phyloP scores from a whole-genome alignment of 2,329 filamentous ascomycete species.

The Cryphonectria carpinicola region DNA sequence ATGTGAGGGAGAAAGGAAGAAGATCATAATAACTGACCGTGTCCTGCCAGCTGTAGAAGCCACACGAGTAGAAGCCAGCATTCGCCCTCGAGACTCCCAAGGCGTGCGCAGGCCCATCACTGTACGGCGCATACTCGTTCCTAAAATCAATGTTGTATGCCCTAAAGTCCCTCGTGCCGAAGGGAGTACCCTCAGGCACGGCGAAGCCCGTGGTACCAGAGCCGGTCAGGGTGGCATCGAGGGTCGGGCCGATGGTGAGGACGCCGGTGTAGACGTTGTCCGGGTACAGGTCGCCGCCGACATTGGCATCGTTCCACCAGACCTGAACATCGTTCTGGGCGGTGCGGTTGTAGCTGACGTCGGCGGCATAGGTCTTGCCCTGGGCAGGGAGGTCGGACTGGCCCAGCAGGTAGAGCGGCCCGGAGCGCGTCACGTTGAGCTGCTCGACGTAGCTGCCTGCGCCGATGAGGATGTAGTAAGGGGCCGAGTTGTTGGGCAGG shows the following conservation, averaged over 20 bases:
- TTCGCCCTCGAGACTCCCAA: constrained; percentile 66
- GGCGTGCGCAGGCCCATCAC: constrained; percentile 62
- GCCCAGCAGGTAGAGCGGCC: constrained; percentile 65
- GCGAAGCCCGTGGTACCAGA: constrained; percentile 64
- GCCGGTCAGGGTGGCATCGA: constrained; percentile 65
- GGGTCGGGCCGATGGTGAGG: constrained; percentile 65
- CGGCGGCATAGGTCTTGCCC: constrained; percentile 40
- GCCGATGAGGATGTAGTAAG: constrained; percentile 61
- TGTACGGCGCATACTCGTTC: constrained; percentile 57
- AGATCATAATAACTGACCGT: constrained; percentile 47
- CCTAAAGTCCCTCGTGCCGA: constrained; percentile 66
- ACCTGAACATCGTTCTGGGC: constrained; percentile 56
- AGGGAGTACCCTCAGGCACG: constrained; percentile 63
- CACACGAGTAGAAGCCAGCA: constrained; percentile 68
- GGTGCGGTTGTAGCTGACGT: constrained; percentile 47
- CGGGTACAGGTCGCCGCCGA: constrained; percentile 43
- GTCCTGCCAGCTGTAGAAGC: constrained; percentile 70
- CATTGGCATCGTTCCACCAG: constrained; percentile 61
- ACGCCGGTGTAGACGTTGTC: constrained; percentile 68
- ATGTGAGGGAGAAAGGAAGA: neutral
- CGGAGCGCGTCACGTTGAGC: constrained; percentile 66
- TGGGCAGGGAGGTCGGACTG: constrained; percentile 49
- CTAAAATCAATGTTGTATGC: constrained; percentile 70
- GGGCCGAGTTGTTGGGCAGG: constrained; percentile 44
- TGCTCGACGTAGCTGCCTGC: constrained; percentile 66